phyloP scores from a whole-genome alignment of 352 stramenopile species.

The Globisporangium cederbergense region DNA sequence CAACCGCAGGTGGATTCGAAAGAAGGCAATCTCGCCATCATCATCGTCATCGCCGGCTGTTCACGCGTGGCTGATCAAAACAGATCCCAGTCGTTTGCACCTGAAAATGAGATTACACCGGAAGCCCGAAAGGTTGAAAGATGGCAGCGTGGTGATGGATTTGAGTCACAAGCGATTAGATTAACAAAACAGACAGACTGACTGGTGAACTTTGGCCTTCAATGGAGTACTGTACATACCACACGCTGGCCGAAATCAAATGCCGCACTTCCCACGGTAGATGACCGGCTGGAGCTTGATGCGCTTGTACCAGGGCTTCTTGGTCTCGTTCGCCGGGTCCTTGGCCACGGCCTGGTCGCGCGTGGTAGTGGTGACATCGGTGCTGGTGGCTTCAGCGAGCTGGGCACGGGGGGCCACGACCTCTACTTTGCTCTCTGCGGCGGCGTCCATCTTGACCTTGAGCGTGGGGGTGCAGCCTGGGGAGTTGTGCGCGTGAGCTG shows the following conservation, averaged over 20 bases:
- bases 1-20: no score
- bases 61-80: no score
- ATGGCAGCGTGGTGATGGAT: no score
- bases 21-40: no score
- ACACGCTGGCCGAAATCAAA: background rate
- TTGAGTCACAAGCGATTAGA: no score
- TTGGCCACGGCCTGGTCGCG: slow-evolving; percentile 4
- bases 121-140: no score
- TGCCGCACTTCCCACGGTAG: slow-evolving; percentile 20
- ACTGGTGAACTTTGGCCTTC: background rate
- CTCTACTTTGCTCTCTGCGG: slow-evolving; percentile 6
- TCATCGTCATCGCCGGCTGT: no score
- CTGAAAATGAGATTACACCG: no score
- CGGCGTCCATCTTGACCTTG: slow-evolving; percentile 7
- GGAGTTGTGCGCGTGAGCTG: background rate
- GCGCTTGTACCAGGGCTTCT: slow-evolving; percentile 21
- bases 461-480: background rate
- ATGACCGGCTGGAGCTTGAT: slow-evolving; percentile 23
- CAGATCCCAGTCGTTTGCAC: no score
- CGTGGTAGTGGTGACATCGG: background rate
- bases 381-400: background rate
- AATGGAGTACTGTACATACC: background rate
- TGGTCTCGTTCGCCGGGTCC: slow-evolving; percentile 5
- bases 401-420: background rate
- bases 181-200: background rate